These are phyloP conservation scores for Lentinula boryana DNA, from an alignment of 768 basidiomycete species.

Conservation along the genomic window DNA sequence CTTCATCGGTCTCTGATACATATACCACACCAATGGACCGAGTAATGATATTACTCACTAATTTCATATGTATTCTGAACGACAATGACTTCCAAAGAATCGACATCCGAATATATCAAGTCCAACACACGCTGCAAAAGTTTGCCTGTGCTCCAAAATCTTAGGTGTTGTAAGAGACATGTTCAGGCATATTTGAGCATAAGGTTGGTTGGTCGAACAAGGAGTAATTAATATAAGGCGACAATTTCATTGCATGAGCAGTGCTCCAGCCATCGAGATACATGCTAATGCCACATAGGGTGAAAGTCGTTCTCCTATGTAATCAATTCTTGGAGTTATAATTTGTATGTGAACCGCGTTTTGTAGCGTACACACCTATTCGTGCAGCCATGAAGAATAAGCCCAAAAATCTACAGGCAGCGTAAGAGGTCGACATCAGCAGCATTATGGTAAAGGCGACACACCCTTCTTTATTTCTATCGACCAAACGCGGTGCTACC, in stretches of 20 bases:
- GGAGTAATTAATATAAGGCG: no score
- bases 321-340: not conserved
- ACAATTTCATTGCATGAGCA: constrained; percentile 21
- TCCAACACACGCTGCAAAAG: no score
- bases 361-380: constrained; percentile 58
- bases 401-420: constrained; percentile 66
- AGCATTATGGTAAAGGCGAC: constrained; percentile 11
- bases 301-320: constrained; percentile 84
- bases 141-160: no score
- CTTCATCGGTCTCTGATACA: no score
- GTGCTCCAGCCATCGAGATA: constrained; percentile 82
- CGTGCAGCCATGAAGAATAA: constrained; percentile 94
- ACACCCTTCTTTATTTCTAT: constrained; percentile 93
- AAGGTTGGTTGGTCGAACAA: no score
- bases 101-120: no score
- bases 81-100: no score
- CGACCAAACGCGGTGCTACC: constrained; percentile 83
- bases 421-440: not conserved
- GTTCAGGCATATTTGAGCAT: not conserved
- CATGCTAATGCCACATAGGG: constrained; percentile 95
- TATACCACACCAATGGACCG: no score
- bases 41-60: no score
- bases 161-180: no score
- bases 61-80: not conserved
- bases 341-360: not conserved